A percentile compares a stretch with the other conserved stretches of the same genome.
These are phyloP conservation scores for Daldinia vernicosa DNA, from an alignment of 495 filamentous ascomycete genomes.

Conservation along the genomic window DNA sequence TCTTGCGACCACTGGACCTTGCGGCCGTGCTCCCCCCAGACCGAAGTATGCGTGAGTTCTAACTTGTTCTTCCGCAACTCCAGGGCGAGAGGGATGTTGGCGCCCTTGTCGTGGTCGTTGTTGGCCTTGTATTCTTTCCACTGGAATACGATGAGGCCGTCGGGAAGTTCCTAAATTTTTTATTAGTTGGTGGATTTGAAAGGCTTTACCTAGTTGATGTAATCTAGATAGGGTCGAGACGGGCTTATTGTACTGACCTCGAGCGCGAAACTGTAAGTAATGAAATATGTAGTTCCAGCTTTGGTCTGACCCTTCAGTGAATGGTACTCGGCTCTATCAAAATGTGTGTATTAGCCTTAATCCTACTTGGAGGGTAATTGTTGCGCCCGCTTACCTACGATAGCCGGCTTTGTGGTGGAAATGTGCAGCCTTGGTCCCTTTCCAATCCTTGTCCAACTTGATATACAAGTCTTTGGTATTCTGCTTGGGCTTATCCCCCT, in stretches of 20 bases:
- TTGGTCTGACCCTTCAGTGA: conserved; percentile 24
- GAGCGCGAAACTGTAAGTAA: conserved; percentile 32
- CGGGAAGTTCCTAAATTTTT: conserved; percentile 17
- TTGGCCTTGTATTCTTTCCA: conserved; percentile 37
- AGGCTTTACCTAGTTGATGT: not conserved
- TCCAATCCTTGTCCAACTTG: conserved; percentile 27
- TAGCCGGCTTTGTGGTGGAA: conserved; percentile 29
- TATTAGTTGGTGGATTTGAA: not conserved
- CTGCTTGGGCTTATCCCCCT: conserved; percentile 18
- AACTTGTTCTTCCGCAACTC: conserved; percentile 22
- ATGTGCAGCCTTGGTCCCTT: conserved; percentile 17
- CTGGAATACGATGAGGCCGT: conserved; percentile 33
- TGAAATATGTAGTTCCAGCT: conserved; percentile 35
- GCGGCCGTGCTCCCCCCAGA: conserved; percentile 20
- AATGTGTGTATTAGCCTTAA: not conserved
- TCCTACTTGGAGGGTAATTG: too few species aligned
- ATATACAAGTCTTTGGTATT: conserved; percentile 29
- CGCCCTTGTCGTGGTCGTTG: conserved; percentile 25
- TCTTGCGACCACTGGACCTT: conserved; percentile 30
- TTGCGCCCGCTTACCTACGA: conserved; percentile 12
- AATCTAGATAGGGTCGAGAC: not conserved
- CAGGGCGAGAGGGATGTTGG: conserved; percentile 28
- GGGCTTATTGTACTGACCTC: conserved; percentile 7
- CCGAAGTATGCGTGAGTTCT: conserved; percentile 22
- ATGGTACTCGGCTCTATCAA: conserved; percentile 34